A percentile compares a stretch with the other conserved stretches of the same genome.
Conservation (phyloP, 2,329 filamentous ascomycete genomes). For the Nemania abortiva region DNA sequence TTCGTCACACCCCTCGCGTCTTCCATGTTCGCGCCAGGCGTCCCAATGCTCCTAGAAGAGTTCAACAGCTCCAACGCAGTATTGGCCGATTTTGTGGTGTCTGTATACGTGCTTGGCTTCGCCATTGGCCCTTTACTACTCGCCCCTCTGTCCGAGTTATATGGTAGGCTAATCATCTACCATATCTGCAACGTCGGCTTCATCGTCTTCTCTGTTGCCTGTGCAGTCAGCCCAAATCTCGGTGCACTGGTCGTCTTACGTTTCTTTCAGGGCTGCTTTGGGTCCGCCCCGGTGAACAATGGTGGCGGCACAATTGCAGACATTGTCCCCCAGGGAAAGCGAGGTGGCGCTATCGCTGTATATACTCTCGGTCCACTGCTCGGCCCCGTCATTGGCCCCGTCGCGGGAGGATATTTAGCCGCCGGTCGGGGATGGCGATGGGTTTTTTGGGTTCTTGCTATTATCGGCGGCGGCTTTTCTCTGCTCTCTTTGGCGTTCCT, state of each 20-base stretch:
- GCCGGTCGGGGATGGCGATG: too few species aligned
- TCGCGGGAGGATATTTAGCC: too few species aligned
- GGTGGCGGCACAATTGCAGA: conserved; percentile 55
- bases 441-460: too few species aligned
- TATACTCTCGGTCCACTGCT: background rate
- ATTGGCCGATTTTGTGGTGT: conserved; percentile 60
- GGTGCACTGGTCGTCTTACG: conserved; percentile 5
- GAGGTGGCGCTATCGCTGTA: background rate
- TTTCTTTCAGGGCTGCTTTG: conserved; percentile 57
- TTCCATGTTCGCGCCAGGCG: too few species aligned
- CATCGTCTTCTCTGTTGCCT: conserved; percentile 55
- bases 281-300: conserved; percentile 59
- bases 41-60: too few species aligned
- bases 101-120: conserved; percentile 67
- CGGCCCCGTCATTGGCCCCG: too few species aligned
- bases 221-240: conserved; percentile 49
- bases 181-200: conserved; percentile 57
- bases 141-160: conserved; percentile 61
- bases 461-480: too few species aligned
- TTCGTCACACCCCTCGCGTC: too few species aligned
- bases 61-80: too few species aligned
- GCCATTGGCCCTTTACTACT: conserved; percentile 61
- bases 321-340: too few species aligned
- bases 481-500: too few species aligned
- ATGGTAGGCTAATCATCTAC: conserved; percentile 57